These are phyloP conservation scores for Penicillium longicatenatum DNA, from an alignment of 495 filamentous ascomycete species.

Conservation along the genomic window DNA sequence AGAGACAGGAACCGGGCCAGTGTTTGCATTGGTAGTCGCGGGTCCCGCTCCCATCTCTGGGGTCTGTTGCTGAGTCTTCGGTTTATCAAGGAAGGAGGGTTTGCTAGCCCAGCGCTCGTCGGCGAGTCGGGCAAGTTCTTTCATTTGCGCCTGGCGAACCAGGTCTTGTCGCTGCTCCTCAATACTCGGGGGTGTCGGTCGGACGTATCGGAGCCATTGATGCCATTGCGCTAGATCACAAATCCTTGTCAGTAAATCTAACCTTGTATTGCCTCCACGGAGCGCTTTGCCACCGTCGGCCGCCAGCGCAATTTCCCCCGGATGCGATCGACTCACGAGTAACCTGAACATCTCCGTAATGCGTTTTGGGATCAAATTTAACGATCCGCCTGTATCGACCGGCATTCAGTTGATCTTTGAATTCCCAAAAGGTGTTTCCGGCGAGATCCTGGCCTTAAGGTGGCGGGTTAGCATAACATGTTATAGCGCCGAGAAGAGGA, in stretches of 20 bases:
- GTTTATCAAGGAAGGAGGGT: conserved; percentile 62
- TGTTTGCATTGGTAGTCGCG: conserved; percentile 4
- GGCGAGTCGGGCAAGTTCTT: conserved; percentile 71
- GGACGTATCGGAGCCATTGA: conserved; percentile 92
- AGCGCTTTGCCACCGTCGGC: neutral
- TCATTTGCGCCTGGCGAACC: conserved; percentile 65
- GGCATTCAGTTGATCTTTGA: conserved; percentile 66
- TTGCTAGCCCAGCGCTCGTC: conserved; percentile 87
- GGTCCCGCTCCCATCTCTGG: conserved; percentile 36
- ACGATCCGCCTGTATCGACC: conserved; percentile 64
- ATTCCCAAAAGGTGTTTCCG: conserved; percentile 96
- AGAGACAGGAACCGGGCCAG: neutral
- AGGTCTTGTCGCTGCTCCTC: conserved; percentile 74
- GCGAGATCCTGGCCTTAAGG: conserved; percentile 73
- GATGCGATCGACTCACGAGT: conserved; percentile 42
- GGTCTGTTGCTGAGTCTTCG: conserved; percentile 46
- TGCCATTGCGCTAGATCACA: conserved; percentile 76
- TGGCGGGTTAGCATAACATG: conserved; percentile 16
- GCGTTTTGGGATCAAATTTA: conserved; percentile 58
- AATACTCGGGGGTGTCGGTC: conserved; percentile 67
- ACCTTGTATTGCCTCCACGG: neutral
- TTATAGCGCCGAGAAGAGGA: conserved; percentile 10
- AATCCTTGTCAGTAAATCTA: conserved; percentile 7
- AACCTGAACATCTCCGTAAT: conserved; percentile 68
- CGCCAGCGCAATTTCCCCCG: neutral